These are phyloP conservation scores for Cylindrodendrum hubeiense DNA, from an alignment of 2,329 filamentous ascomycete genomes.

Conservation along the genomic window DNA sequence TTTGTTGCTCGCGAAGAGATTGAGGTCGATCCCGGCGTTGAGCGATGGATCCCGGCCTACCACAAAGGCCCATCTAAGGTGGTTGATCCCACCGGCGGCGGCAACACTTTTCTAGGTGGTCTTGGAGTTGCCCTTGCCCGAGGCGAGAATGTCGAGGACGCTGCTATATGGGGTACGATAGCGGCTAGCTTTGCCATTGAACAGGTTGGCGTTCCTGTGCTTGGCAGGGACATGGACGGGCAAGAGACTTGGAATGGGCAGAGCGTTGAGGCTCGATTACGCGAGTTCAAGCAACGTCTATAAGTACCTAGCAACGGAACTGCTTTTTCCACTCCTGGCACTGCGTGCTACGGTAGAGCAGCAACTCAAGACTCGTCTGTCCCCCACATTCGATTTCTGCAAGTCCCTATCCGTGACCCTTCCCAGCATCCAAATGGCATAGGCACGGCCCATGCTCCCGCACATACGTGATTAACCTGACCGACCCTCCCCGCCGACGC, in stretches of 20 bases:
- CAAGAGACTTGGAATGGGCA: conserved; percentile 73
- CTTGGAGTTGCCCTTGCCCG: conserved; percentile 70
- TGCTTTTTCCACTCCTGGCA: not conserved
- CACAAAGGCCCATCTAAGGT: conserved; percentile 70
- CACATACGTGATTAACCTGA: not conserved
- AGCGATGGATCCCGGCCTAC: conserved; percentile 84
- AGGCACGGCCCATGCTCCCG: not conserved
- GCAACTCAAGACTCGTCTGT: conserved; percentile 20
- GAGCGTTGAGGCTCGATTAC: conserved; percentile 63
- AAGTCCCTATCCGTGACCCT: not conserved
- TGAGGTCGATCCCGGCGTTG: conserved; percentile 73
- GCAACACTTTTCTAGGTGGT: conserved; percentile 87
- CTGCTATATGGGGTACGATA: conserved; percentile 82
- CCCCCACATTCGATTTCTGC: not conserved
- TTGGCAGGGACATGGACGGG: conserved; percentile 60
- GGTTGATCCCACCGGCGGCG: conserved; percentile 93
- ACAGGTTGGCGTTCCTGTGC: conserved; percentile 84
- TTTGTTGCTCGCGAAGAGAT: conserved; percentile 68
- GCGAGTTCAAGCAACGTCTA: conserved; percentile 61
- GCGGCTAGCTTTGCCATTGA: conserved; percentile 95
- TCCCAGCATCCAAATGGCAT: conserved; percentile 6
- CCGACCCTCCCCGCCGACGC: conserved; percentile 15
- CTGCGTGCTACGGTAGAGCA: conserved; percentile 24
- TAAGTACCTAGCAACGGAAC: conserved; percentile 24
- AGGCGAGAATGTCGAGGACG: conserved; percentile 73